These are phyloP conservation scores for Prunus kanzakura DNA, from an alignment of 306 rosid genomes.

Conservation along the genomic window DNA sequence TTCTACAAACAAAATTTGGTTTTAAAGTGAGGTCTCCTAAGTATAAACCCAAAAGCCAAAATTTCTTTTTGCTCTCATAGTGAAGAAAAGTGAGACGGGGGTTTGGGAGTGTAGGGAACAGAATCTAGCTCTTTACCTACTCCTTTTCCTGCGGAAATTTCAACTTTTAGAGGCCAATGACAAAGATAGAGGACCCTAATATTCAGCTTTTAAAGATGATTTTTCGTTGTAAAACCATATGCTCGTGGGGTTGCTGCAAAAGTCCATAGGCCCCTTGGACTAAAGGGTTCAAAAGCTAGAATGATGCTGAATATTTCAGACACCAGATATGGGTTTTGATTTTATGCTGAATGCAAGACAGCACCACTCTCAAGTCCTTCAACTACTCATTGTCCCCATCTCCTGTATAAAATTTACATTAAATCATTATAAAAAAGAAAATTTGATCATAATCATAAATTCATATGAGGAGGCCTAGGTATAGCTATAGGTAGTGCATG, in stretches of 20 bases:
- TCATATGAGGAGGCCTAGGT: not conserved
- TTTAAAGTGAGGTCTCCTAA: slow-evolving; percentile 78
- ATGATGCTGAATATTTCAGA: slow-evolving; percentile 52
- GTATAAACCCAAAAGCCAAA: slow-evolving; percentile 66
- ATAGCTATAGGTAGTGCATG: not conserved
- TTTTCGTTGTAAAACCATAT: slow-evolving; percentile 37
- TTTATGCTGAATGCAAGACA: slow-evolving; percentile 82
- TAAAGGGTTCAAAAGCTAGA: slow-evolving; percentile 68
- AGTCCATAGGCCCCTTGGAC: slow-evolving; percentile 37
- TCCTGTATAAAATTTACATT: slow-evolving; percentile 14
- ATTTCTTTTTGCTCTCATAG: slow-evolving; percentile 38
- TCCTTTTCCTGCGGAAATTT: slow-evolving; percentile 37
- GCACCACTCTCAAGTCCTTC: slow-evolving; percentile 47
- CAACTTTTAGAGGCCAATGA: slow-evolving; percentile 50
- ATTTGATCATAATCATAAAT: not conserved
- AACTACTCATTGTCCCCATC: slow-evolving; percentile 47
- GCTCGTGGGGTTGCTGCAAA: slow-evolving; percentile 62
- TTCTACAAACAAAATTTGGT: slow-evolving; percentile 33
- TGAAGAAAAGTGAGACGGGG: slow-evolving; percentile 23
- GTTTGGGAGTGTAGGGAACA: slow-evolving; percentile 27
- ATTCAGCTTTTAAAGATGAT: slow-evolving; percentile 29
- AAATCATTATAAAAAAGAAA: not conserved
- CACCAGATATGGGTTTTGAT: slow-evolving; percentile 46
- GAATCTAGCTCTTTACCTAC: slow-evolving; percentile 44
- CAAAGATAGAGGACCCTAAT: slow-evolving; percentile 36